Percentiles rank a stretch among this genome's conserved stretches.
Evolutionary conservation across 2,329 filamentous ascomycete species (phyloP).

Genomic region (Ophiognomonia clavigignenti-juglandacearum): DNA sequence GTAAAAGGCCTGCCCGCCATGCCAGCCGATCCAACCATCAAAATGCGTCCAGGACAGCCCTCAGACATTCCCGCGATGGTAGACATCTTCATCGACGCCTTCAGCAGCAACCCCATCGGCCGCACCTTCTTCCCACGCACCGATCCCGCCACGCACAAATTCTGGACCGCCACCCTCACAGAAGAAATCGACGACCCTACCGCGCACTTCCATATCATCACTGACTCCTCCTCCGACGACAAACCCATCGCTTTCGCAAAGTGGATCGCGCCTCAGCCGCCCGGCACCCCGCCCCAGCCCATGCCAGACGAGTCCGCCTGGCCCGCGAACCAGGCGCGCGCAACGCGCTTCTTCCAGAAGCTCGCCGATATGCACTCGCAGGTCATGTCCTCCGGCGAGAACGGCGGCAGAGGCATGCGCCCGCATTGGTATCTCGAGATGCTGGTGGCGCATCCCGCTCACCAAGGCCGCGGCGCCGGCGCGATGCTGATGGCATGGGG

Average conservation of each 20-base stretch:
- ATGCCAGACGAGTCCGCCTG: constrained; percentile 28
- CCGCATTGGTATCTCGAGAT: constrained; percentile 47
- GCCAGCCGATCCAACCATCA: constrained; percentile 11
- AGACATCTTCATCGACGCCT: constrained; percentile 41
- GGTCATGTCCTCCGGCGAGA: constrained; percentile 34
- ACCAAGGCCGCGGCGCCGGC: constrained; percentile 42
- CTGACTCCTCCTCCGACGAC: constrained; percentile 24
- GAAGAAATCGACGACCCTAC: constrained; percentile 36
- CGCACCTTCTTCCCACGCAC: constrained; percentile 31
- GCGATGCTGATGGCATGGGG: constrained; percentile 43
- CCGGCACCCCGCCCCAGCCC: constrained; percentile 20
- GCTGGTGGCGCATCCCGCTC: constrained; percentile 35
- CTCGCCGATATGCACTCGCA: constrained; percentile 29
- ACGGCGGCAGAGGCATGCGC: too few species aligned
- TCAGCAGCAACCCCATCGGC: constrained; percentile 33
- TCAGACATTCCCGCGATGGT: constrained; percentile 36
- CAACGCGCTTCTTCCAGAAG: constrained; percentile 34
- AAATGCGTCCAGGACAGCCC: constrained; percentile 33
- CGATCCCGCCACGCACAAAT: constrained; percentile 21
- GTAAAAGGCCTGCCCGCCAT: not conserved
- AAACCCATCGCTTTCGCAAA: constrained; percentile 44
- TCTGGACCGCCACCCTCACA: constrained; percentile 30
- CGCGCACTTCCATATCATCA: constrained; percentile 35
- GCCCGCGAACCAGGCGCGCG: constrained; percentile 34
- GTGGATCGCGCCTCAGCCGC: constrained; percentile 33